A percentile compares a stretch with the other conserved stretches of the same genome.
These are phyloP conservation scores for Fusarium albosuccineum DNA, from an alignment of 2,329 filamentous ascomycete species.

Conservation along the genomic window DNA sequence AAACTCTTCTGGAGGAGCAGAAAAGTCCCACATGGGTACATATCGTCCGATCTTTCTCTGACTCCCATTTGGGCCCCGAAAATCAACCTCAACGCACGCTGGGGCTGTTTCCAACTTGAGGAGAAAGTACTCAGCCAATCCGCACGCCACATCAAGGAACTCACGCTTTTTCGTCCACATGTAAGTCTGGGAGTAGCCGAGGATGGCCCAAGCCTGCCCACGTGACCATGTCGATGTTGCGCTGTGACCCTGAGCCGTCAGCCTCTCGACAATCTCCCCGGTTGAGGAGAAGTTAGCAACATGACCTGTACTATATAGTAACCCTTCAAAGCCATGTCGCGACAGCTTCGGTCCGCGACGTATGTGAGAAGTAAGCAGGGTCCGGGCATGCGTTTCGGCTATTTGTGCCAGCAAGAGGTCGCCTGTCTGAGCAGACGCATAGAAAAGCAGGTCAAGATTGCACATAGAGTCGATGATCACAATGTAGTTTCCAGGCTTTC, in stretches of 20 bases:
- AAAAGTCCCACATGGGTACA: slow-evolving; percentile 6
- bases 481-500: slow-evolving; percentile 47
- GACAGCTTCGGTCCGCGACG: slow-evolving; percentile 43
- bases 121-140: slow-evolving; percentile 62
- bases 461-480: slow-evolving; percentile 60
- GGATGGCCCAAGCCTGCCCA: slow-evolving; percentile 63
- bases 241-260: slow-evolving; percentile 50
- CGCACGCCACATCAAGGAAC: slow-evolving; percentile 58
- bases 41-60: slow-evolving; percentile 7
- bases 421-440: slow-evolving; percentile 52
- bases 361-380: slow-evolving; percentile 55
- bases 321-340: slow-evolving; percentile 5
- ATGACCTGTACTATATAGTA: slow-evolving; percentile 48
- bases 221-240: slow-evolving; percentile 62
- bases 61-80: slow-evolving; percentile 26
- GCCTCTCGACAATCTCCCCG: slow-evolving; percentile 36
- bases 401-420: slow-evolving; percentile 46
- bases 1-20: slow-evolving; percentile 18
- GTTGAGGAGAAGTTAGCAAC: slow-evolving; percentile 62
- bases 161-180: slow-evolving; percentile 58
- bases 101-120: slow-evolving; percentile 50
- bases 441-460: slow-evolving; percentile 55
- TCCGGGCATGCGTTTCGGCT: slow-evolving; percentile 56
- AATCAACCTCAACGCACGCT: slow-evolving; percentile 15
- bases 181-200: slow-evolving; percentile 63